These are phyloP conservation scores for Boletus sp. DNA, from an alignment of 768 basidiomycete genomes.

Conservation along the genomic window DNA sequence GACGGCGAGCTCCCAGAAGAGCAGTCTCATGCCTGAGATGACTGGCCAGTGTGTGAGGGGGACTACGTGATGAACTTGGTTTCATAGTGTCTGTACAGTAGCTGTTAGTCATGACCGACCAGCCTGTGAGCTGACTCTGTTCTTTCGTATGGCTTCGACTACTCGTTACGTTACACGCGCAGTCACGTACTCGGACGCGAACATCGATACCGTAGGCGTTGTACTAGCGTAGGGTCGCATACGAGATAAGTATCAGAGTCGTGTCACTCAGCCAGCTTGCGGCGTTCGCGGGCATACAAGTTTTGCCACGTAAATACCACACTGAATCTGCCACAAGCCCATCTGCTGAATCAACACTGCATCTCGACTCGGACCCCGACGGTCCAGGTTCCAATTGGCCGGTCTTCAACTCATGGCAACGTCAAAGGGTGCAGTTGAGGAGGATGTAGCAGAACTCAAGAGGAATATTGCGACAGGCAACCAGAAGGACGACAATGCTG, in stretches of 20 bases:
- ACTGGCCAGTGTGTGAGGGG: no score
- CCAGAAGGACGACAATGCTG: constrained; percentile 16
- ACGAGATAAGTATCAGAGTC: no score
- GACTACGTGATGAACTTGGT: no score
- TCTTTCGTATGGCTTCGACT: background rate
- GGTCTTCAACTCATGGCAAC: constrained; percentile 11
- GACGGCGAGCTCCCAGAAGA: background rate
- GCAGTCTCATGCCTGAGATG: no score
- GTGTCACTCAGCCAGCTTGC: background rate
- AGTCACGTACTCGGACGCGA: background rate
- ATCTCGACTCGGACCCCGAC: background rate
- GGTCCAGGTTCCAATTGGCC: background rate
- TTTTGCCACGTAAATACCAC: background rate
- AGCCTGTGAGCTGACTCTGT: no score
- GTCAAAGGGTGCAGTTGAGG: constrained; percentile 22
- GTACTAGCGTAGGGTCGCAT: no score
- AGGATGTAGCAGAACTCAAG: constrained; percentile 50
- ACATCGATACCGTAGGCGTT: background rate
- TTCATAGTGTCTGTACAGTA: no score
- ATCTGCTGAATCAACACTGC: background rate
- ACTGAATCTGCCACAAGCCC: background rate
- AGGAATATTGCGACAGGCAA: constrained; percentile 45
- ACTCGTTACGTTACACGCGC: background rate
- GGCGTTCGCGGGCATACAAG: background rate
- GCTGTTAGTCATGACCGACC: no score